Evolutionary conservation across 768 basidiomycete genomes (phyloP).

Genomic region (Rhodotorula kratochvilovae): DNA sequence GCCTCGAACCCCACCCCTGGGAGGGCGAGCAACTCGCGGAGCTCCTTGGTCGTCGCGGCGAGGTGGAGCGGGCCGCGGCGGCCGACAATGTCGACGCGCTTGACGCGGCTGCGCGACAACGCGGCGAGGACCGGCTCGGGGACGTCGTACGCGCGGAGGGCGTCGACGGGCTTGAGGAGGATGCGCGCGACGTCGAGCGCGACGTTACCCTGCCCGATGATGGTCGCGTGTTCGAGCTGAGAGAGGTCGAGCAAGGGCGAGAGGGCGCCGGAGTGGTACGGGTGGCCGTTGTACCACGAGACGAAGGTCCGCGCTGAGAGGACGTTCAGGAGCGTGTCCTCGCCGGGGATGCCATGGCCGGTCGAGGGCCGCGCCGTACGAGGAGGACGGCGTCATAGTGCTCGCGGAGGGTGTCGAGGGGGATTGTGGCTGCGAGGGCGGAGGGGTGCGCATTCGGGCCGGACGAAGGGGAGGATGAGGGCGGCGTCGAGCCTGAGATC

Average conservation of each 20-base stretch:
- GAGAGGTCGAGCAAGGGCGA: constrained; percentile 59
- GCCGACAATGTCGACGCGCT: constrained; percentile 75
- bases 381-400: constrained; percentile 83
- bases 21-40: constrained; percentile 71
- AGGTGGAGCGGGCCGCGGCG: constrained; percentile 83
- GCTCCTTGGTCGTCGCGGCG: constrained; percentile 86
- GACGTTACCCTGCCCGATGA: constrained; percentile 94
- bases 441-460: constrained; percentile 48
- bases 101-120: constrained; percentile 60
- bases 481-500: constrained; percentile 39
- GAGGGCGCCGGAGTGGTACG: constrained; percentile 50
- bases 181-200: constrained; percentile 88
- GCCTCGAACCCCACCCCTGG: constrained; percentile 60
- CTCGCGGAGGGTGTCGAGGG: constrained; percentile 59
- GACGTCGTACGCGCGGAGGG: constrained; percentile 69
- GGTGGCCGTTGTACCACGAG: constrained; percentile 95
- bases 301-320: constrained; percentile 77
- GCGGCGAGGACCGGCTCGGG: constrained; percentile 68
- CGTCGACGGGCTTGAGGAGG: constrained; percentile 65
- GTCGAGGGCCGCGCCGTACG: constrained; percentile 71
- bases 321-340: constrained; percentile 53
- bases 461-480: constrained; percentile 50
- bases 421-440: constrained; percentile 50
- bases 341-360: constrained; percentile 56
- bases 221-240: constrained; percentile 63